Evolutionary conservation across 2,329 filamentous ascomycete genomes (phyloP).

Genomic region (Pyrenochaeta sp.): DNA sequence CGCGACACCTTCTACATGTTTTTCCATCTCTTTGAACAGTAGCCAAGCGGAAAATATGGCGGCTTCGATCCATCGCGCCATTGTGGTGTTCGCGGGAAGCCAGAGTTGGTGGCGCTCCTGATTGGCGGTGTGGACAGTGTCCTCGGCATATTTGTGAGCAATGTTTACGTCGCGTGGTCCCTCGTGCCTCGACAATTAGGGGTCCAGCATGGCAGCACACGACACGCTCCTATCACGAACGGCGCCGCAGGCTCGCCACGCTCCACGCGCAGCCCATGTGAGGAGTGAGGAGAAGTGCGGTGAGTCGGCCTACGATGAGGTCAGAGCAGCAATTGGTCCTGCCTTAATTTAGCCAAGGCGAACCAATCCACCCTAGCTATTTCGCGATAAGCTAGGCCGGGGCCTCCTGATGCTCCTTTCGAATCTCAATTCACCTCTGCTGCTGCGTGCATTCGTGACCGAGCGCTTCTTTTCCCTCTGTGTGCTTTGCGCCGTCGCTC

Average conservation of each 20-base stretch:
- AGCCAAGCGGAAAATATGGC: too few species aligned
- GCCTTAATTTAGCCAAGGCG: slow-evolving; percentile 18
- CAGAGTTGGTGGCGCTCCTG: too few species aligned
- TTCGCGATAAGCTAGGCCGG: slow-evolving; percentile 17
- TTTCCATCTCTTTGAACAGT: too few species aligned
- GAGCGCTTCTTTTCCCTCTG: slow-evolving; percentile 9
- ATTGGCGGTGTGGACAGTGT: too few species aligned
- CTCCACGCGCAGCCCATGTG: neutral
- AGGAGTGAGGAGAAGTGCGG: neutral
- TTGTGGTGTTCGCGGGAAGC: too few species aligned
- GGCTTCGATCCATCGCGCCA: too few species aligned
- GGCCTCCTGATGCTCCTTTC: slow-evolving; percentile 30
- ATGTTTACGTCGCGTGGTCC: slow-evolving; percentile 1
- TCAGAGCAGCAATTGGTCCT: slow-evolving; percentile 21
- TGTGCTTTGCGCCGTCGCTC: slow-evolving; percentile 9
- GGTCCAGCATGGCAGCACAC: too few species aligned
- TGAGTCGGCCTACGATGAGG: slow-evolving; percentile 1
- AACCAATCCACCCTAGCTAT: slow-evolving; percentile 14
- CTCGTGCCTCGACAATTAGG: neutral
- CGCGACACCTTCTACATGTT: too few species aligned
- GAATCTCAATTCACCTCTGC: too few species aligned
- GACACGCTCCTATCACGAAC: neutral
- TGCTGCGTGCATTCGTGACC: too few species aligned
- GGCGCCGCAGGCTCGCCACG: neutral
- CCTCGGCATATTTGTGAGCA: neutral